These are phyloP conservation scores for Rosa multiflora DNA, from an alignment of 306 rosid genomes.

Conservation along the genomic window DNA sequence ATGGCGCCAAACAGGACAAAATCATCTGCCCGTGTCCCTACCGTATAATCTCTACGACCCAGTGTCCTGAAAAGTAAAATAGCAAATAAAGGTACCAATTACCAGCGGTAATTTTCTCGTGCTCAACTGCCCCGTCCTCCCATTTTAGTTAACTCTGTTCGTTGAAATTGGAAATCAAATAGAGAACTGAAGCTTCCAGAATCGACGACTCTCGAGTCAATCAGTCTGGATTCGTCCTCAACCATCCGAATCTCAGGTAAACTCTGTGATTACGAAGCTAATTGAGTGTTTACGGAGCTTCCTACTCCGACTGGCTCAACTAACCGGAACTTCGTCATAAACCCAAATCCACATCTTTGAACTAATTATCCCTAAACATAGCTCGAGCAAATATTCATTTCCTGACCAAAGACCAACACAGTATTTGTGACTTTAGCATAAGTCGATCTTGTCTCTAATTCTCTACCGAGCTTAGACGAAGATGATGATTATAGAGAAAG, in stretches of 20 bases:
- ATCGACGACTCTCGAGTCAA: slow-evolving; percentile 15
- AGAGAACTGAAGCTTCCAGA: slow-evolving; percentile 17
- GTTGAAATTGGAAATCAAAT: no score
- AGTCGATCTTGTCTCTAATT: no score
- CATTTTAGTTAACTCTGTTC: background rate
- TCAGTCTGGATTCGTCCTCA: background rate
- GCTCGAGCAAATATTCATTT: no score
- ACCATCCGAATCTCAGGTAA: background rate
- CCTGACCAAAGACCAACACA: no score
- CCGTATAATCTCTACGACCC: background rate
- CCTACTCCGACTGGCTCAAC: background rate
- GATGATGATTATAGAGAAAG: no score
- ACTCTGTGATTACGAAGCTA: background rate
- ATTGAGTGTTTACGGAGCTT: background rate
- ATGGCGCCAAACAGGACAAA: background rate
- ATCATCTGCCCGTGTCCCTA: background rate
- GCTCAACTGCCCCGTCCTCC: background rate
- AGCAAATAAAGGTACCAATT: background rate
- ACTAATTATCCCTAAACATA: no score
- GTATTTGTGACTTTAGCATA: no score
- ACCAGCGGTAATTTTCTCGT: background rate
- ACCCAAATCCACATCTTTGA: no score
- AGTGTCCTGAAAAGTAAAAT: background rate
- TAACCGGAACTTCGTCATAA: background rate
- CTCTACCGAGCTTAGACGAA: no score